Conservation (phyloP, 2,329 filamentous ascomycete species). For the Talaromyces sp. region DNA sequence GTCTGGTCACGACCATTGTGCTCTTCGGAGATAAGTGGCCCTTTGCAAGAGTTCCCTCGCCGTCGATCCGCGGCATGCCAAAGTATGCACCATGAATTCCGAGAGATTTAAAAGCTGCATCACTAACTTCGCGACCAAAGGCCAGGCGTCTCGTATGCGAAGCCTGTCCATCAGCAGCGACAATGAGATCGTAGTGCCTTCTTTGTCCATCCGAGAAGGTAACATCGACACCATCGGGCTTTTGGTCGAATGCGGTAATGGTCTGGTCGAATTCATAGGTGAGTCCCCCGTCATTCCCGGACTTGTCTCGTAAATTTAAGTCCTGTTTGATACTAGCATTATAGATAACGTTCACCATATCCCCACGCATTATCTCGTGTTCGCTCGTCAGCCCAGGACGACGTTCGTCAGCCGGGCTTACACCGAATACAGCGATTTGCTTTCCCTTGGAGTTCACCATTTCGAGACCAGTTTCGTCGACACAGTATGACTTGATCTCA, state of each 20-base stretch:
- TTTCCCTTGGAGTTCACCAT: slow-evolving; percentile 42
- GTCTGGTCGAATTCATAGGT: neutral
- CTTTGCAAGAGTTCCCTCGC: slow-evolving; percentile 13
- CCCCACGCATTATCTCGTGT: slow-evolving; percentile 58
- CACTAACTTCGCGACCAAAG: slow-evolving; percentile 8
- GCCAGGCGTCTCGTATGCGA: slow-evolving; percentile 34
- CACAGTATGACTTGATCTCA: slow-evolving; percentile 32
- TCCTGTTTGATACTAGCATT: slow-evolving; percentile 32
- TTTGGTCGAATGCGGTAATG: slow-evolving; percentile 19
- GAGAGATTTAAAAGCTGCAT: slow-evolving; percentile 14
- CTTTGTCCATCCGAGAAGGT: slow-evolving; percentile 41
- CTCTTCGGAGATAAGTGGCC: slow-evolving; percentile 18
- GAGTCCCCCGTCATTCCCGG: neutral
- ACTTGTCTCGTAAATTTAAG: slow-evolving; percentile 16
- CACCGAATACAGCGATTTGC: slow-evolving; percentile 36
- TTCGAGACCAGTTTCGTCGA: slow-evolving; percentile 46
- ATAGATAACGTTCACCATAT: slow-evolving; percentile 50
- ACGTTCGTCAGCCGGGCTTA: slow-evolving; percentile 39
- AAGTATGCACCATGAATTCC: slow-evolving; percentile 25
- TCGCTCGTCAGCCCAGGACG: slow-evolving; percentile 50
- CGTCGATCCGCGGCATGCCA: slow-evolving; percentile 19
- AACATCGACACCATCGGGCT: slow-evolving; percentile 32
- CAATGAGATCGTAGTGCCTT: slow-evolving; percentile 48
- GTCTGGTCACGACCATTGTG: slow-evolving; percentile 15
- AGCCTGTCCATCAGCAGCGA: slow-evolving; percentile 54